phyloP scores from a whole-genome alignment of 192 early-diverging fungal genomes.

The Coemansia sp. region DNA sequence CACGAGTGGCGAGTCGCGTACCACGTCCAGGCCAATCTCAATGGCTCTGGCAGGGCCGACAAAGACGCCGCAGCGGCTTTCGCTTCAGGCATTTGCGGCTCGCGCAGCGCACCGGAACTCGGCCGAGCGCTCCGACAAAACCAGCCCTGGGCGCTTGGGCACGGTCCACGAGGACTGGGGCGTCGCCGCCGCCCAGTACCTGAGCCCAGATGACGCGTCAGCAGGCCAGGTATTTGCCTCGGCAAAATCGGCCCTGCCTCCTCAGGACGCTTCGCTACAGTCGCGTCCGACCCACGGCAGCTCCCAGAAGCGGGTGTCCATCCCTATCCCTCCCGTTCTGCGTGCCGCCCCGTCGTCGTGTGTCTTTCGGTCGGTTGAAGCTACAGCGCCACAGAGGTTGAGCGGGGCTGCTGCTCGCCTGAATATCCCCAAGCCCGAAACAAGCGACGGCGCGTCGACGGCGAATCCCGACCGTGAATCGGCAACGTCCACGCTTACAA shows the following conservation, averaged over 20 bases:
- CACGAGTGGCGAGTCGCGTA: too few relatives aligned
- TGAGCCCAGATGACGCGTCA: not conserved
- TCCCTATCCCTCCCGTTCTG: conserved; percentile 12
- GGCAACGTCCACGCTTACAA: not conserved
- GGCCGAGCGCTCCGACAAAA: not conserved
- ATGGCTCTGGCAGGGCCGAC: not conserved
- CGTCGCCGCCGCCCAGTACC: too few relatives aligned
- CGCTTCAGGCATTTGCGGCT: not conserved
- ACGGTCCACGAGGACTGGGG: conserved; percentile 29
- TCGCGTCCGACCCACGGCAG: conserved; percentile 5
- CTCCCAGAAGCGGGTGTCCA: conserved; percentile 30
- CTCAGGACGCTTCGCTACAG: conserved; percentile 3
- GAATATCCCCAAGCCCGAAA: not conserved
- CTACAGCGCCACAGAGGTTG: not conserved
- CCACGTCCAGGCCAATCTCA: too few relatives aligned
- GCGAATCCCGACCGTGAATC: too few relatives aligned
- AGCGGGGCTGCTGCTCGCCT: not conserved
- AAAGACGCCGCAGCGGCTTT: not conserved
- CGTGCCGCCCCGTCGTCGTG: conserved; percentile 17
- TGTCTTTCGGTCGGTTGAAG: conserved; percentile 1
- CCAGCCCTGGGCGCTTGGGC: conserved; percentile 4
- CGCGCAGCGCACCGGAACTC: not conserved
- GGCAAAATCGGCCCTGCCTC: conserved; percentile 5
- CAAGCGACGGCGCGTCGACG: conserved; percentile 18
- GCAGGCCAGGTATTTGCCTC: conserved; percentile 2